Percentiles rank a stretch among this genome's conserved stretches.
Conservation (phyloP, 805 yeast genomes). For the Ogataea methylovora region DNA sequence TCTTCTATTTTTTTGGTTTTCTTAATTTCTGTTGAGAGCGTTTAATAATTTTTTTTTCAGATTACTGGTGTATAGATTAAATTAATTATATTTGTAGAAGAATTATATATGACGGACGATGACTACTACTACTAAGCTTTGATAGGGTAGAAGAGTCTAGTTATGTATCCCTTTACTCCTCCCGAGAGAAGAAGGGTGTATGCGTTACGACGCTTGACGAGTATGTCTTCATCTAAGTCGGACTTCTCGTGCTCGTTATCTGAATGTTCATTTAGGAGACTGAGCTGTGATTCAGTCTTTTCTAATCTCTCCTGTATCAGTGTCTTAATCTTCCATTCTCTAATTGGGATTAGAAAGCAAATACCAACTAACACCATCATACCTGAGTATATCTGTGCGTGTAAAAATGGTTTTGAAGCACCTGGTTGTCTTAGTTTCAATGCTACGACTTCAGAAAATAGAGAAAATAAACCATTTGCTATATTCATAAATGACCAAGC, state of each 20-base stretch:
- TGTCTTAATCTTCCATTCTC: conserved; percentile 44
- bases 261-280: neutral
- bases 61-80: no score
- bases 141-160: conserved; percentile 15
- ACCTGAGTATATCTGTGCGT: conserved; percentile 58
- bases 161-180: conserved; percentile 9
- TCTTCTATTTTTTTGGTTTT: no score
- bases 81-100: no score
- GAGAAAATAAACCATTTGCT: conserved; percentile 18
- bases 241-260: neutral
- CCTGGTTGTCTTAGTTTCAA: conserved; percentile 15
- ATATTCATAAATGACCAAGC: conserved; percentile 21
- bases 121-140: conserved; percentile 8
- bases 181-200: conserved; percentile 9
- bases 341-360: conserved; percentile 32
- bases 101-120: neutral
- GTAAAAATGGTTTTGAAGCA: conserved; percentile 36
- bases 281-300: neutral
- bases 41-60: no score
- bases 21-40: no score
- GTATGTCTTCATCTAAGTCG: conserved; percentile 3
- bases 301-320: conserved; percentile 18
- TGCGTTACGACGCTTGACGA: conserved; percentile 6
- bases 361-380: conserved; percentile 36
- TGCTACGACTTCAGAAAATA: conserved; percentile 23